Evolutionary conservation across 2,329 filamentous ascomycete genomes (phyloP).

Genomic region (Fusarium sp.): DNA sequence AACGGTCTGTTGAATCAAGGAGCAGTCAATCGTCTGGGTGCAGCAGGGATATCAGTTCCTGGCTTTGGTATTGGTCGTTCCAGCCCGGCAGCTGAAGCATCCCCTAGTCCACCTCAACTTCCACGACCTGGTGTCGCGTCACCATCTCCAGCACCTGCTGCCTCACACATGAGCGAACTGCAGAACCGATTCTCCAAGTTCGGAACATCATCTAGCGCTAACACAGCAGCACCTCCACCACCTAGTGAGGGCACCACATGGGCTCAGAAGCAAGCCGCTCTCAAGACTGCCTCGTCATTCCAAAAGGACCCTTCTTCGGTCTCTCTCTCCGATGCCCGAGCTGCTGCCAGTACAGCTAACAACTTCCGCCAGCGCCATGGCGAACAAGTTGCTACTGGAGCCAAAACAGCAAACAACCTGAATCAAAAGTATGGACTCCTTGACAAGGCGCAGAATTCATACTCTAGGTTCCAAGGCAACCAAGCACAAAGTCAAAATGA

Average conservation of each 20-base stretch:
- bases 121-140: slow-evolving; percentile 36
- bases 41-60: slow-evolving; percentile 81
- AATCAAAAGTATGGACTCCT: slow-evolving; percentile 70
- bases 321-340: slow-evolving; percentile 65
- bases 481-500: slow-evolving; percentile 32
- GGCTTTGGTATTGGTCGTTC: slow-evolving; percentile 74
- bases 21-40: slow-evolving; percentile 72
- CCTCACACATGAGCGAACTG: slow-evolving; percentile 68
- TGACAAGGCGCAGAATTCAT: slow-evolving; percentile 48
- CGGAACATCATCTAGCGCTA: slow-evolving; percentile 46
- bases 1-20: slow-evolving; percentile 58
- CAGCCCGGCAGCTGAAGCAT: slow-evolving; percentile 42
- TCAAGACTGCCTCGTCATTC: slow-evolving; percentile 68
- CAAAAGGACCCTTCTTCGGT: slow-evolving; percentile 70
- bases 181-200: slow-evolving; percentile 72
- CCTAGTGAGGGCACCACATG: slow-evolving; percentile 66
- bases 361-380: slow-evolving; percentile 77
- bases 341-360: slow-evolving; percentile 68
- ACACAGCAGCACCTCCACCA: slow-evolving; percentile 38
- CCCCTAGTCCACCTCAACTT: slow-evolving; percentile 42
- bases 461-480: slow-evolving; percentile 28
- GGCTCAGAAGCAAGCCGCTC: slow-evolving; percentile 70
- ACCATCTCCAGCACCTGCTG: slow-evolving; percentile 25
- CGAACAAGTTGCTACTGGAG: slow-evolving; percentile 71
- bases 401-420: slow-evolving; percentile 63